These are phyloP conservation scores for Tolypocladium endophyticum DNA, from an alignment of 2,329 filamentous ascomycete genomes.

Conservation along the genomic window DNA sequence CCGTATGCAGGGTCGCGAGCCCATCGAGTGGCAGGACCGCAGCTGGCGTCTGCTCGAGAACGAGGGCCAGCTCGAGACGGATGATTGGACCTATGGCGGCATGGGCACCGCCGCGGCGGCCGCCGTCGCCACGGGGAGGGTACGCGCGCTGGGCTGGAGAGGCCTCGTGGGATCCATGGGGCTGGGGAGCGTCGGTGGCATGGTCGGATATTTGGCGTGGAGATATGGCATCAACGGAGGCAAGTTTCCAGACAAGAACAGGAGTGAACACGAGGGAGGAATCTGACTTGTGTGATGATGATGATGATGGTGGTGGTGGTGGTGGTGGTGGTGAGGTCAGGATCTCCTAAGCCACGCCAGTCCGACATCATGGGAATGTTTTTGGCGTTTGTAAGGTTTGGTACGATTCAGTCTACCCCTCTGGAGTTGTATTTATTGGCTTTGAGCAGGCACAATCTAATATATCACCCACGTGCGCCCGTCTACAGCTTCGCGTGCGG, in stretches of 20 bases:
- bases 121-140: slow-evolving; percentile 18
- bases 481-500: slow-evolving; percentile 19
- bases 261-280: slow-evolving; percentile 6
- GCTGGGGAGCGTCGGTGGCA: slow-evolving; percentile 37
- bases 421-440: neutral
- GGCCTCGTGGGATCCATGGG: slow-evolving; percentile 33
- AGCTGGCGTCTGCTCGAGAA: slow-evolving; percentile 52
- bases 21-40: slow-evolving; percentile 55
- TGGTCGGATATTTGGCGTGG: slow-evolving; percentile 37
- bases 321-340: neutral
- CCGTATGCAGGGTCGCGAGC: slow-evolving; percentile 44
- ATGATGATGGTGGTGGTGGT: neutral
- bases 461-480: neutral
- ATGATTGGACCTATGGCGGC: slow-evolving; percentile 42
- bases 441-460: neutral
- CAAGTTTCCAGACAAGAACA: slow-evolving; percentile 21
- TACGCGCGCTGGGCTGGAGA: slow-evolving; percentile 22
- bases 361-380: too few species aligned
- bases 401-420: neutral
- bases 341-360: neutral
- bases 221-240: slow-evolving; percentile 36
- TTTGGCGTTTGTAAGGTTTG: neutral
- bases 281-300: neutral
- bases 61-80: slow-evolving; percentile 42
- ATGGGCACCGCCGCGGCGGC: slow-evolving; percentile 23